phyloP scores from a whole-genome alignment of 2,329 filamentous ascomycete species.

The Lithohypha guttulata region DNA sequence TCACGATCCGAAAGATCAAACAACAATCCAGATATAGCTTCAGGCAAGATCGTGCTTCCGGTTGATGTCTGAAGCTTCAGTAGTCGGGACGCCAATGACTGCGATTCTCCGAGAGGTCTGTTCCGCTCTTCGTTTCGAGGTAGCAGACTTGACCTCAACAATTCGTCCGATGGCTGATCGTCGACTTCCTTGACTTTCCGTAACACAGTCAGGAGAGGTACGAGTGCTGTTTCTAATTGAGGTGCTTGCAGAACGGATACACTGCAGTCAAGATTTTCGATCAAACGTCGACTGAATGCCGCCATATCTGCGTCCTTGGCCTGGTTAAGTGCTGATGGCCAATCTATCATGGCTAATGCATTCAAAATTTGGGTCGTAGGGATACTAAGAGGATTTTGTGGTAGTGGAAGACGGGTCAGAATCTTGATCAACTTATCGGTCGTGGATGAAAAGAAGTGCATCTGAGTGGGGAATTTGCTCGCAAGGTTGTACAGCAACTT shows the following conservation, averaged over 20 bases:
- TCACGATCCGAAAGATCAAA: constrained; percentile 81
- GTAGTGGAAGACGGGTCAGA: constrained; percentile 50
- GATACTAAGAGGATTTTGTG: constrained; percentile 58
- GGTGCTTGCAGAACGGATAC: constrained; percentile 52
- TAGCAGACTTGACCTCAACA: constrained; percentile 58
- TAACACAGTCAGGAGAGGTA: constrained; percentile 65
- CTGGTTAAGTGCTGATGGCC: neutral
- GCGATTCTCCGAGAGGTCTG: constrained; percentile 63
- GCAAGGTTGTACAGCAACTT: constrained; percentile 86
- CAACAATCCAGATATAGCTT: constrained; percentile 65
- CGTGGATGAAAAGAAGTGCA: constrained; percentile 52
- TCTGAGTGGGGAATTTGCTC: constrained; percentile 56
- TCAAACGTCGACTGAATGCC: constrained; percentile 42
- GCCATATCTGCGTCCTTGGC: neutral
- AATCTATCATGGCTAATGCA: constrained; percentile 65
- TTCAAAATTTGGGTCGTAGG: constrained; percentile 67
- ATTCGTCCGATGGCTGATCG: constrained; percentile 48
- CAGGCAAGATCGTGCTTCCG: constrained; percentile 58
- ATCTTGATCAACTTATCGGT: constrained; percentile 62
- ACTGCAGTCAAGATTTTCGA: constrained; percentile 59
- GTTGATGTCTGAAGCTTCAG: constrained; percentile 69
- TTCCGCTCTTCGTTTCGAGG: constrained; percentile 68
- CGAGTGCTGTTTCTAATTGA: constrained; percentile 61
- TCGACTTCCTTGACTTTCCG: constrained; percentile 61
- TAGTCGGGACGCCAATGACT: constrained; percentile 63